These are phyloP conservation scores for Firmiana major DNA, from an alignment of 345 rosid species.

Conservation along the genomic window DNA sequence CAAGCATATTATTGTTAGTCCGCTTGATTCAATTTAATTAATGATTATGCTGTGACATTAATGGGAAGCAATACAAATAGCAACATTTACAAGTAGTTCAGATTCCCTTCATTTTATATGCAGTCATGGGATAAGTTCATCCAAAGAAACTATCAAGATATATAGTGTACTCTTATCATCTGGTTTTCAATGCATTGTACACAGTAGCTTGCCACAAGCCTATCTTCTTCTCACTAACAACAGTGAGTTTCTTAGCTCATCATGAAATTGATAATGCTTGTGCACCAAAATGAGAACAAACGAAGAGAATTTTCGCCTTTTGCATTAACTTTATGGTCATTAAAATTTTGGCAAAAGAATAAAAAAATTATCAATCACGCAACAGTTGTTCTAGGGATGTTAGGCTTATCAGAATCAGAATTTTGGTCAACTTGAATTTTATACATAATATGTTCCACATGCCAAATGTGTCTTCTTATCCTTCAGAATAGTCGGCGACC, in stretches of 20 bases:
- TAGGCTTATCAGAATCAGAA: constrained; percentile 18
- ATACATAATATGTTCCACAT: constrained; percentile 5
- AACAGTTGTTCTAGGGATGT: neutral
- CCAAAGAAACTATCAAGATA: neutral
- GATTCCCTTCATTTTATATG: neutral
- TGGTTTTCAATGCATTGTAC: neutral
- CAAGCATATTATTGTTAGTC: neutral
- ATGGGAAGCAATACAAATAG: neutral
- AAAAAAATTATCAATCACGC: neutral
- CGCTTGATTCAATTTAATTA: neutral
- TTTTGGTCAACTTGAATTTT: constrained; percentile 17
- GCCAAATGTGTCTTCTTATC: constrained; percentile 13
- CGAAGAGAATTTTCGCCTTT: constrained; percentile 8
- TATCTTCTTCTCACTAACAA: constrained; percentile 4
- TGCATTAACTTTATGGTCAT: constrained; percentile 16
- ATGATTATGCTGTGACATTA: neutral
- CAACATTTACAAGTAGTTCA: neutral
- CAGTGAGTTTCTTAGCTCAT: neutral
- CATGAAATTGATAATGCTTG: constrained; percentile 22
- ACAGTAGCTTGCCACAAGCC: neutral
- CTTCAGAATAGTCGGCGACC: constrained; percentile 8
- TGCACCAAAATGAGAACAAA: constrained; percentile 9
- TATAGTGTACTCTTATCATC: neutral
- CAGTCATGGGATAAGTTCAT: constrained; percentile 9
- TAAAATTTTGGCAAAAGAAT: neutral